Base-by-base conservation (phyloP, 306 rosid genomes). In the Mimosa pudica region DNA sequence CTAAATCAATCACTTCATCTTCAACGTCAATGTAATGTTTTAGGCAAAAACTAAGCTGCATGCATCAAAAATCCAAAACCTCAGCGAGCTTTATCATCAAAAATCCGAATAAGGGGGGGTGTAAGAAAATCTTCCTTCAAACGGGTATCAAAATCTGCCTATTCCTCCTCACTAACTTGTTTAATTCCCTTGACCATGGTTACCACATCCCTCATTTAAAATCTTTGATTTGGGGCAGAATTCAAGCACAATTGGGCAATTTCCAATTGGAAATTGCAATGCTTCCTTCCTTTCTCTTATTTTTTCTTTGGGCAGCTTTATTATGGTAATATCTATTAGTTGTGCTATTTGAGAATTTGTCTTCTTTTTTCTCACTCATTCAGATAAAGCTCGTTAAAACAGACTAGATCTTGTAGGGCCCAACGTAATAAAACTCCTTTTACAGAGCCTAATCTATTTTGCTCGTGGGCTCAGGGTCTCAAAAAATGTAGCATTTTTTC, bases 121-220 rank as follows among this genome's bases (percentile, higher is more conserved):
- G 88, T 0, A 44, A 55, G 85, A 32, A 84, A 88, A 7, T 80
- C 4, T 38, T 38, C 84, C 73, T 88, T 88, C 36, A 88, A 80
- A 47, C 88, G 88, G 64, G 76, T 68, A 77, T 88, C 92, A 62
- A 88, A 82, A 72, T 85, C 81, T 4, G 90, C 92, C 54, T 83
- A 85, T 35, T 88, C 92, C 57, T 85, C 92, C 67, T 85, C 88
- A 35, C 84, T 83, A 60, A 82, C 89, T 41, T 86, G 83, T 18
- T 82, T 85, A 42, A 86, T 88, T 57, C 85, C 94, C 77, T 82
- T 85, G n/a, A 90, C 82, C 92, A 90, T 90, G 46, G 88, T 86
- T 4, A 85, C 84, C 20, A 88, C 92, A 66, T 90, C 90, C 80
- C 85, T 90, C 92, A 90, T 90, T 14, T 85, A 78, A 38, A 92